These are phyloP conservation scores for Lactifluus pinguis DNA, from an alignment of 768 basidiomycete species.

Conservation along the genomic window DNA sequence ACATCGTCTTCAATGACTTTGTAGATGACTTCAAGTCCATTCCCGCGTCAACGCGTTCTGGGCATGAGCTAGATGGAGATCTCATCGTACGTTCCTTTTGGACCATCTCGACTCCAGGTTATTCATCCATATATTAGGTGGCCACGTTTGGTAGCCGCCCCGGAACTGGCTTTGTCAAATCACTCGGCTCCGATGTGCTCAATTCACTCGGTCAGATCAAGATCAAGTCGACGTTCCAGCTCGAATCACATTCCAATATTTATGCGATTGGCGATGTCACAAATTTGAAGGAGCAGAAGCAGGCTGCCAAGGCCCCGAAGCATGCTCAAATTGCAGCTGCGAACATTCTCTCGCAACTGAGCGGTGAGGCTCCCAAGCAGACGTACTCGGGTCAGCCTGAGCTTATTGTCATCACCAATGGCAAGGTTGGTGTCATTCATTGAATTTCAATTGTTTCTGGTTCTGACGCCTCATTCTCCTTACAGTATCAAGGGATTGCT, in stretches of 20 bases:
- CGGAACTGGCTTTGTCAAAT: conserved; percentile 44
- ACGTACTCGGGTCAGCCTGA: conserved; percentile 45
- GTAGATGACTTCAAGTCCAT: no score
- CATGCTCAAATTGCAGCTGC: conserved; percentile 39
- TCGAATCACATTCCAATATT: conserved; percentile 41
- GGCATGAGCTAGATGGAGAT: no score
- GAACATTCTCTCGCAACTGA: conserved; percentile 41
- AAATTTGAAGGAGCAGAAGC: conserved; percentile 58
- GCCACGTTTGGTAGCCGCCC: conserved; percentile 30
- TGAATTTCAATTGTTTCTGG: no score
- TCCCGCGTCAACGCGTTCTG: no score
- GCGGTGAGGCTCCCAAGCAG: conserved; percentile 29
- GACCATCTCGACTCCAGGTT: no score
- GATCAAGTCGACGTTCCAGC: conserved; percentile 49
- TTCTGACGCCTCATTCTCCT: no score
- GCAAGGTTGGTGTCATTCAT: conserved; percentile 8
- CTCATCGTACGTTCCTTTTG: no score
- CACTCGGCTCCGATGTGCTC: conserved; percentile 34
- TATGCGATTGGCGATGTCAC: conserved; percentile 62
- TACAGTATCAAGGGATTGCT: conserved; percentile 2
- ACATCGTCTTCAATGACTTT: no score
- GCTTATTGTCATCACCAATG: conserved; percentile 33
- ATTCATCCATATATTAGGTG: conserved; percentile 19
- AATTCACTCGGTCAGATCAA: conserved; percentile 36
- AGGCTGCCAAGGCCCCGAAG: conserved; percentile 35